phyloP scores from a whole-genome alignment of 2,329 filamentous ascomycete genomes.

The Alternaria angustiovoidea region DNA sequence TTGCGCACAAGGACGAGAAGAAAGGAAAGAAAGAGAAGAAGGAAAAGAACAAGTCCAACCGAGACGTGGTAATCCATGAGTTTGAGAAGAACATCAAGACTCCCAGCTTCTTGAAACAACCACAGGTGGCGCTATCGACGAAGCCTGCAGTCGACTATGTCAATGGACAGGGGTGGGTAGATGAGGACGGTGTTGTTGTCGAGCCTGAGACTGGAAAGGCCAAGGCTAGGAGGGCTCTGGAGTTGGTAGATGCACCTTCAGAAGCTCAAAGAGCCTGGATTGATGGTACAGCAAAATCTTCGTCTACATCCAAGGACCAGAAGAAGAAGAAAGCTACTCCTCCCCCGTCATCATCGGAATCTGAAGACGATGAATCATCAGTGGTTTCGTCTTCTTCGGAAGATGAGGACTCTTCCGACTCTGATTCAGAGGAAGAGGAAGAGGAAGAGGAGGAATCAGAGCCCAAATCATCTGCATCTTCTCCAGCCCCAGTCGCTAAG shows the following conservation, averaged over 20 bases:
- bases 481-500: slow-evolving; percentile 21
- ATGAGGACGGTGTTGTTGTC: slow-evolving; percentile 77
- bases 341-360: slow-evolving; percentile 36
- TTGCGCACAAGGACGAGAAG: slow-evolving; percentile 52
- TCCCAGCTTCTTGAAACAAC: slow-evolving; percentile 78
- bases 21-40: slow-evolving; percentile 66
- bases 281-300: slow-evolving; percentile 26
- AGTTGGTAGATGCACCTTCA: slow-evolving; percentile 41
- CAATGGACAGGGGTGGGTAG: slow-evolving; percentile 88
- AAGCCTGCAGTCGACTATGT: slow-evolving; percentile 71
- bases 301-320: slow-evolving; percentile 24
- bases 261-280: slow-evolving; percentile 33
- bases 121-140: slow-evolving; percentile 53
- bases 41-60: slow-evolving; percentile 62
- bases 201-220: slow-evolving; percentile 61
- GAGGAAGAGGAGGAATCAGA: slow-evolving; percentile 30
- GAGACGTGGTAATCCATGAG: slow-evolving; percentile 79
- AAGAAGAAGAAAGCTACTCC: slow-evolving; percentile 36
- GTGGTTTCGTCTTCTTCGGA: slow-evolving; percentile 49
- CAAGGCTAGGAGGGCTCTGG: slow-evolving; percentile 42
- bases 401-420: slow-evolving; percentile 33
- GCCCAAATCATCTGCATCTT: slow-evolving; percentile 21
- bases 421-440: slow-evolving; percentile 28
- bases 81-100: slow-evolving; percentile 86
- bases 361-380: slow-evolving; percentile 43